A percentile compares a stretch with the other conserved stretches of the same genome.
Evolutionary conservation across 2,329 filamentous ascomycete genomes (phyloP).

Genomic region (Sporothrix mexicana): DNA sequence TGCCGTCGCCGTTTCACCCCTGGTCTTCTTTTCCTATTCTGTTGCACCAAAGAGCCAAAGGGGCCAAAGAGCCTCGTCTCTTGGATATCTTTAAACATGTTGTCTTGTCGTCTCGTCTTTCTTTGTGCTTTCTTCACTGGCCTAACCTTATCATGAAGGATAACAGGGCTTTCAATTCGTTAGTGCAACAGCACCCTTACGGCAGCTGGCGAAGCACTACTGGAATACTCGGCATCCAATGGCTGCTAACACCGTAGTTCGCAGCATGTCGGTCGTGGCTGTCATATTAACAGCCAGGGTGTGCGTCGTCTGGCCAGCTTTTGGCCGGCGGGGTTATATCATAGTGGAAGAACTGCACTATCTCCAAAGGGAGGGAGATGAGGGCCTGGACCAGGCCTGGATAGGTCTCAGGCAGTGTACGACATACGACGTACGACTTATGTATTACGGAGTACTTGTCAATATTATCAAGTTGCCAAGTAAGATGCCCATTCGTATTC

Average conservation of each 20-base stretch:
- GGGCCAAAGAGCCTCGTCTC: not conserved
- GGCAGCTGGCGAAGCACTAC: not conserved
- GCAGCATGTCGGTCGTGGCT: not conserved
- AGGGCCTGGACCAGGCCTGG: not conserved
- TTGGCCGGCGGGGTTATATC: not conserved
- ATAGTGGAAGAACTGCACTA: not conserved
- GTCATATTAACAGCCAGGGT: not conserved
- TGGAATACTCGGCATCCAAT: not conserved
- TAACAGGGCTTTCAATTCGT: not conserved
- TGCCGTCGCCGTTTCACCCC: not conserved
- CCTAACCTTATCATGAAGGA: constrained; percentile 8
- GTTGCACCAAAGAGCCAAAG: no score
- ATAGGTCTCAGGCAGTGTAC: not conserved
- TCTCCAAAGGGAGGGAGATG: not conserved
- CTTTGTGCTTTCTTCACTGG: not conserved
- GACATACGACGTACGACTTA: no score
- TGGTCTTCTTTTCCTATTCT: not conserved
- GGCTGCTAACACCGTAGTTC: not conserved
- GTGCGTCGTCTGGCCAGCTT: not conserved
- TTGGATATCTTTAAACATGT: not conserved
- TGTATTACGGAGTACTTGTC: no score
- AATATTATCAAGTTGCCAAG: not conserved
- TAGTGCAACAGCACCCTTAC: not conserved
- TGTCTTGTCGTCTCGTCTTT: not conserved
- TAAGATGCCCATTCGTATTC: not conserved